phyloP scores from a whole-genome alignment of 257 asterid species.

The Petunia secreta region DNA sequence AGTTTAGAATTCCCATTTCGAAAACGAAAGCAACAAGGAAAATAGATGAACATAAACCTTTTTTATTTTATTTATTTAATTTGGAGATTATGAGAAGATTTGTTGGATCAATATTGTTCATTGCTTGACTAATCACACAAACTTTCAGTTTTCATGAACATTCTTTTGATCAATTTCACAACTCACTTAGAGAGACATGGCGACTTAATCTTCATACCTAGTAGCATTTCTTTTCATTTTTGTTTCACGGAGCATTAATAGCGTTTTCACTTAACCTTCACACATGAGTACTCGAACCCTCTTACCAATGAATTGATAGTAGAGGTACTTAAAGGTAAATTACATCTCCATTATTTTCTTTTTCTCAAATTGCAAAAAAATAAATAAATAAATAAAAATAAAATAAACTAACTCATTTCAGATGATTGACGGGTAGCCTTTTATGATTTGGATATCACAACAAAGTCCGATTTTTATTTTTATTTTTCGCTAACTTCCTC shows the following conservation, averaged over 20 bases:
- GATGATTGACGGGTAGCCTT: not conserved
- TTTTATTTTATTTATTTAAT: not conserved
- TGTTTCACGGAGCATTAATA: not conserved
- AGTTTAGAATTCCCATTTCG: not conserved
- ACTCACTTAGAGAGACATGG: not conserved
- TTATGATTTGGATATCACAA: not conserved
- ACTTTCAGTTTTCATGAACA: not conserved
- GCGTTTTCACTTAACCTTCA: not conserved
- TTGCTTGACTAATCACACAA: not conserved
- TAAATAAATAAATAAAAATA: not conserved
- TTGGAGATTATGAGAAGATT: conserved; percentile 17
- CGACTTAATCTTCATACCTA: not conserved
- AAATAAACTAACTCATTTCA: not conserved
- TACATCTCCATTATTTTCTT: not conserved
- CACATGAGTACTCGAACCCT: not conserved
- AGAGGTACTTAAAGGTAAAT: not conserved
- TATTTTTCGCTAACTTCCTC: not conserved
- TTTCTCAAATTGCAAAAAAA: not conserved
- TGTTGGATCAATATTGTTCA: conserved; percentile 1
- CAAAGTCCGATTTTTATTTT: not conserved
- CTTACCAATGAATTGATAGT: not conserved
- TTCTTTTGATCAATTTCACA: not conserved
- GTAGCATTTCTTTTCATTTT: not conserved
- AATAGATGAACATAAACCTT: not conserved
- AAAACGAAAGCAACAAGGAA: conserved; percentile 22